phyloP scores from a whole-genome alignment of 768 basidiomycete species.

The Hebeloma cylindrosporum region DNA sequence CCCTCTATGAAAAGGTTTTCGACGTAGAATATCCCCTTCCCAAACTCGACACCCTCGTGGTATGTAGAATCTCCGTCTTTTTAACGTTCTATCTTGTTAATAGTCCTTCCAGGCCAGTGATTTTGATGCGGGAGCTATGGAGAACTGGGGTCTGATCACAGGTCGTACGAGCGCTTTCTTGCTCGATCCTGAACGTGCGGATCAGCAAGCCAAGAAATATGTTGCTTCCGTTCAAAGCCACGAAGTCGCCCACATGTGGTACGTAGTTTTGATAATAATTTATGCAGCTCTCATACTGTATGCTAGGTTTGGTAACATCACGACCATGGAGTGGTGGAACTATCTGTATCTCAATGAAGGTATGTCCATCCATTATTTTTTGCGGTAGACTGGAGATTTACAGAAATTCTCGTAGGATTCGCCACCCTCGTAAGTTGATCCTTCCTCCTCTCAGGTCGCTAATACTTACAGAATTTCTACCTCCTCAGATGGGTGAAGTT shows the following conservation, averaged over 20 bases:
- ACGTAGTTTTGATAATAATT: conserved; percentile 14
- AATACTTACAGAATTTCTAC: conserved; percentile 7
- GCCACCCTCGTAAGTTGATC: conserved; percentile 65
- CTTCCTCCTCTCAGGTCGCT: conserved; percentile 1
- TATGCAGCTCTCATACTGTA: not conserved
- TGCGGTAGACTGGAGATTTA: not conserved
- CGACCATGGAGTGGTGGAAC: conserved; percentile 94
- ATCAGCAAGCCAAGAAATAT: conserved; percentile 74
- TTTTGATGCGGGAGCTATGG: conserved; percentile 92
- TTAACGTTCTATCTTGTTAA: not conserved
- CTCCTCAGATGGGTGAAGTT: conserved; percentile 87
- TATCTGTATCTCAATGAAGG: conserved; percentile 83
- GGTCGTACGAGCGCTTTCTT: conserved; percentile 83
- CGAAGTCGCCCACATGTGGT: conserved; percentile 87
- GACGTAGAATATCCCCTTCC: conserved; percentile 91
- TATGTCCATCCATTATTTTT: conserved; percentile 20
- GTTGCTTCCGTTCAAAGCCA: conserved; percentile 80
- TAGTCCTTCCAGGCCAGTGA: conserved; percentile 59
- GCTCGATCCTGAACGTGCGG: conserved; percentile 72
- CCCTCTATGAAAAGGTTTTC: conserved; percentile 91
- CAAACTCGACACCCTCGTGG: conserved; percentile 91
- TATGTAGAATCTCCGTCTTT: conserved; percentile 30
- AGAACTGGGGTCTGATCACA: conserved; percentile 93
- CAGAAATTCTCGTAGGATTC: conserved; percentile 52
- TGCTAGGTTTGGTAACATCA: conserved; percentile 84